These are phyloP conservation scores for Lotmaria passim DNA, from an alignment of 208 protist genomes.

Conservation along the genomic window DNA sequence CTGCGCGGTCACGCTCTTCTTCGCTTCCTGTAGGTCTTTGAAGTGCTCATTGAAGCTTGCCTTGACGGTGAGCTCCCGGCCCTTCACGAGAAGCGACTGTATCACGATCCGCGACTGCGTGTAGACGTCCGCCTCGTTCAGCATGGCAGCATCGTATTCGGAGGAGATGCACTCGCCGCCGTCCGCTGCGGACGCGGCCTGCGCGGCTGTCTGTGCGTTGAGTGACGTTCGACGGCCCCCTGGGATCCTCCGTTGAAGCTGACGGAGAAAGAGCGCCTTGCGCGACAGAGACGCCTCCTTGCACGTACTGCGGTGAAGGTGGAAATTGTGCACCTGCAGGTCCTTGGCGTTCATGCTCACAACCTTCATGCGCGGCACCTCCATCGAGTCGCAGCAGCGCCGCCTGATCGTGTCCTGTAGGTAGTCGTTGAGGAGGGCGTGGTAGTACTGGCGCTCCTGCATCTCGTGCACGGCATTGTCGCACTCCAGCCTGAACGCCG, in stretches of 20 bases:
- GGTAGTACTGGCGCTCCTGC: conserved; percentile 74
- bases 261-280: conserved; percentile 83
- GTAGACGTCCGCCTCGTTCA: conserved; percentile 63
- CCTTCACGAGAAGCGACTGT: conserved; percentile 71
- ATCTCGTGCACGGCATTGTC: conserved; percentile 60
- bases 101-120: conserved; percentile 62
- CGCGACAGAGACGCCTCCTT: conserved; percentile 44
- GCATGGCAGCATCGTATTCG: conserved; percentile 42
- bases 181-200: not conserved
- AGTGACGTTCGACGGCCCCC: conserved; percentile 12
- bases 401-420: conserved; percentile 63
- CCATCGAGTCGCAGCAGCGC: conserved; percentile 88
- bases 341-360: conserved; percentile 47
- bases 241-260: conserved; percentile 48
- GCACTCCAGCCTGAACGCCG: conserved; percentile 68
- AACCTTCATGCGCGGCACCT: conserved; percentile 67
- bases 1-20: conserved; percentile 51
- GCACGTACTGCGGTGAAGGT: conserved; percentile 52
- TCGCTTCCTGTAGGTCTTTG: conserved; percentile 57
- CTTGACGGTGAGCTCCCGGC: conserved; percentile 56
- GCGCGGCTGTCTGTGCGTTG: conserved; percentile 5
- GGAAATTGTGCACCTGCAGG: conserved; percentile 85
- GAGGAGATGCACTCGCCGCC: not conserved
- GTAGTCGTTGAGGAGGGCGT: conserved; percentile 76
- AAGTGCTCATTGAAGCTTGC: conserved; percentile 72